Evolutionary conservation across 2,329 filamentous ascomycete species (phyloP), one percentile per base, ranked within the genome.

Genomic region (Arthrobotrys iridis): DNA sequence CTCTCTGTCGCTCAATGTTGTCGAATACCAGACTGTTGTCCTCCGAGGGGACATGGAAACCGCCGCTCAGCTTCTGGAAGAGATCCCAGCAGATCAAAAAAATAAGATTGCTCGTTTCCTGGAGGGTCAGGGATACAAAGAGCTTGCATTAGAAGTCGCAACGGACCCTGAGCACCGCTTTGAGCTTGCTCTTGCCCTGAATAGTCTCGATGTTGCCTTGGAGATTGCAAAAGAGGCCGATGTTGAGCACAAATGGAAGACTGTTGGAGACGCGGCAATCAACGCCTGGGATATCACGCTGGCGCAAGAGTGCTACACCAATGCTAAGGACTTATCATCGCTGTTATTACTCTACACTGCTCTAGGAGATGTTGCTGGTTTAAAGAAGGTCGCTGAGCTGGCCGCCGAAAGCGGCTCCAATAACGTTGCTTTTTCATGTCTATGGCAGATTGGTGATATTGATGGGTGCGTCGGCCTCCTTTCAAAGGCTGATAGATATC

Each of bases 21-120:
- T 99, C 24, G 94, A 98, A 82, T 99, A 98, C 82, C 95, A 99
- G 83, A 99, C 95, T 0, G 86, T 98, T 45, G 94, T 99, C 11
- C 88, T 99, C 15, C 91, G 95, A 68, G 93, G 91, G 59, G 95
- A 99, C 79, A 90, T 98, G 86, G 95, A 98, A 77, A 88, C 92
- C 11, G 95, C 95, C 0, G 90, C 91, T 7, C 93, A 96, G 81
- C 86, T 97, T 77, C 88, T 99, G 13, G 85, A 88, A 3, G 90
- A 90, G 18, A 93, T 99, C 37, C 93, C 94, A 0, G 85, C 89
- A n/a, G 92, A 96, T 77, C 93, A 99, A 82, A 91, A 97, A 83
- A 97, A 97, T 86, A 98, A 98, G 85, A 96, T 99, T 79, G 95
- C 95, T 2, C 90, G 95, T 20, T 99, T 99, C 86, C 86, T 99